These are phyloP conservation scores for Colletotrichum sp. DNA, from an alignment of 2,329 filamentous ascomycete species.

Conservation along the genomic window DNA sequence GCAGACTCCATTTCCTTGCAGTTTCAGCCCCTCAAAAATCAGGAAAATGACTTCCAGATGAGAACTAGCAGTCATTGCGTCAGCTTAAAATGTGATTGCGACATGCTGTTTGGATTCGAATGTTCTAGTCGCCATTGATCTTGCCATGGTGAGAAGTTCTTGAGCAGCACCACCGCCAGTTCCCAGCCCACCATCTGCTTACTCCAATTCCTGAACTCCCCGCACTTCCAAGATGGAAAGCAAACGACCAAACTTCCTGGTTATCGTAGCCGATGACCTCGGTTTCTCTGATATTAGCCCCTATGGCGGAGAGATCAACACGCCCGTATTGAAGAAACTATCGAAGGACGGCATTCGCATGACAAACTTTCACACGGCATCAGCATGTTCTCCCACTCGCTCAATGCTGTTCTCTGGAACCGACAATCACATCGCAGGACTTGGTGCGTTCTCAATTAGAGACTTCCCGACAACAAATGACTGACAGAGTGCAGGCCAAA, in stretches of 20 bases:
- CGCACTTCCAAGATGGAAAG: background rate
- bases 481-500: conserved; percentile 31
- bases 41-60: background rate
- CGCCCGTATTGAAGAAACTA: conserved; percentile 40
- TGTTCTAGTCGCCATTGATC: too few relatives aligned
- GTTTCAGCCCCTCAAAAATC: background rate
- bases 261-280: conserved; percentile 39
- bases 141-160: background rate
- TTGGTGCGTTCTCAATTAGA: conserved; percentile 37
- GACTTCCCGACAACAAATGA: background rate
- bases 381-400: conserved; percentile 62
- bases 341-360: conserved; percentile 54
- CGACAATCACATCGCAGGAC: conserved; percentile 58
- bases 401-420: conserved; percentile 67
- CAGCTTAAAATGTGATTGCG: background rate
- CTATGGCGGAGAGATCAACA: conserved; percentile 37
- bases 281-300: conserved; percentile 35
- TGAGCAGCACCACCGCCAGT: background rate
- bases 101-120: background rate
- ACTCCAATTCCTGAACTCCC: background rate
- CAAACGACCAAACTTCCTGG: conserved; percentile 34
- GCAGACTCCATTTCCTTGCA: background rate
- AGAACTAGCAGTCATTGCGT: background rate
- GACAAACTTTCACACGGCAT: conserved; percentile 63
- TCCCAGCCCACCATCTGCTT: background rate